These are phyloP conservation scores for Trichosporon sp. DNA, from an alignment of 1,284 basidiomycete species.

Conservation along the genomic window DNA sequence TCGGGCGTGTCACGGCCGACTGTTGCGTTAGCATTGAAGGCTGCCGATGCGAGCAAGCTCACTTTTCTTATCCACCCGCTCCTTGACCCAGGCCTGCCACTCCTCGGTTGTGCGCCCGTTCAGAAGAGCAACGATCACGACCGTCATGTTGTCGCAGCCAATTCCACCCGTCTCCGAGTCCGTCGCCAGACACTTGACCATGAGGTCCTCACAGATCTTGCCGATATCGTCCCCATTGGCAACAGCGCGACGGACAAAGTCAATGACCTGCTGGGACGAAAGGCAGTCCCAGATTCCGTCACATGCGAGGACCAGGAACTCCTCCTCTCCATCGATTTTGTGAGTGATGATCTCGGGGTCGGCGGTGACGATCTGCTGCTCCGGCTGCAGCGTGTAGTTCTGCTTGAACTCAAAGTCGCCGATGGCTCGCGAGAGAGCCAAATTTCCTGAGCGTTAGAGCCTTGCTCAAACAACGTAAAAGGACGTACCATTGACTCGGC, in stretches of 20 bases:
- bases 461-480: neutral
- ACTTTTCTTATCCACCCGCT: conserved; percentile 69
- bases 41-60: conserved; percentile 54
- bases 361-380: conserved; percentile 91
- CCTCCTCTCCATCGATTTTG: conserved; percentile 78
- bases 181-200: conserved; percentile 89
- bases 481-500: conserved; percentile 87
- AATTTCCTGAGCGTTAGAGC: conserved; percentile 62
- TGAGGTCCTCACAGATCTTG: conserved; percentile 83
- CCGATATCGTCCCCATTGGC: conserved; percentile 71
- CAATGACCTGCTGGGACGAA: conserved; percentile 84
- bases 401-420: conserved; percentile 99
- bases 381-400: conserved; percentile 70
- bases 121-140: conserved; percentile 82
- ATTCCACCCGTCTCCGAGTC: conserved; percentile 90
- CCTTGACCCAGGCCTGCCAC: conserved; percentile 88
- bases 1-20: conserved; percentile 56
- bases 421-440: conserved; percentile 88
- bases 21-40: conserved; percentile 24
- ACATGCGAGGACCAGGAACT: conserved; percentile 93
- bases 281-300: conserved; percentile 99
- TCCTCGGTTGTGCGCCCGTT: conserved; percentile 80
- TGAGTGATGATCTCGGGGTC: conserved; percentile 87
- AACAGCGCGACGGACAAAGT: conserved; percentile 78
- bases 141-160: conserved; percentile 99